These are phyloP conservation scores for Boletus insuetus DNA, from an alignment of 768 basidiomycete genomes.

Conservation along the genomic window DNA sequence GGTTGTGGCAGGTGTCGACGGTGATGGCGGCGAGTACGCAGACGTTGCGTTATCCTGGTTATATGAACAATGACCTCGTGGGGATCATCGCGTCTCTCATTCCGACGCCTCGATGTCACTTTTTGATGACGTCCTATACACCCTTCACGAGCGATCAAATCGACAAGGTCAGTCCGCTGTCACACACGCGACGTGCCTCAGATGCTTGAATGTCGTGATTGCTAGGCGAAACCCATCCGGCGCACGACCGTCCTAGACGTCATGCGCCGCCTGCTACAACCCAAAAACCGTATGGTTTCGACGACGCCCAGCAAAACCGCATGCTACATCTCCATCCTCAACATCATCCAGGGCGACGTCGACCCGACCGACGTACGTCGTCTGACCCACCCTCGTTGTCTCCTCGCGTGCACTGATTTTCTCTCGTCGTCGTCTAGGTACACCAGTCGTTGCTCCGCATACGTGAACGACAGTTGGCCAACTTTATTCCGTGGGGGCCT, in stretches of 20 bases:
- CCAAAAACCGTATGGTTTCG: slow-evolving; percentile 98
- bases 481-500: slow-evolving; percentile 99
- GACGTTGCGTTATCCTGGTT: slow-evolving; percentile 94
- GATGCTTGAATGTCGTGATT: background rate
- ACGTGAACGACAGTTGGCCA: slow-evolving; percentile 92
- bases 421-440: slow-evolving; percentile 49
- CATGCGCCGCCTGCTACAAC: slow-evolving; percentile 95
- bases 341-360: slow-evolving; percentile 98
- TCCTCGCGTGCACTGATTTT: background rate
- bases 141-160: slow-evolving; percentile 97
- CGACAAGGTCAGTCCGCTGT: slow-evolving; percentile 70
- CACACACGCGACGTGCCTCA: background rate
- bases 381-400: background rate
- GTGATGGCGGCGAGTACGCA: slow-evolving; percentile 98
- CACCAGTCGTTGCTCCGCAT: slow-evolving; percentile 97
- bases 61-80: slow-evolving; percentile 99
- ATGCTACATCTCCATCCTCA: slow-evolving; percentile 96
- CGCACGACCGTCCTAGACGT: slow-evolving; percentile 97
- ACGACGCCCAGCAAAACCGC: slow-evolving; percentile 89
- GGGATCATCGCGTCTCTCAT: slow-evolving; percentile 96
- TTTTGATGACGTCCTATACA: slow-evolving; percentile 98
- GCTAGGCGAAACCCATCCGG: slow-evolving; percentile 88
- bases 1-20: slow-evolving; percentile 71
- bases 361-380: slow-evolving; percentile 86
- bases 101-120: slow-evolving; percentile 95